Percentiles rank a stretch among this genome's conserved stretches.
Conservation (phyloP, 108 stramenopile genomes). For the Cyclostephanos invisitatus region DNA sequence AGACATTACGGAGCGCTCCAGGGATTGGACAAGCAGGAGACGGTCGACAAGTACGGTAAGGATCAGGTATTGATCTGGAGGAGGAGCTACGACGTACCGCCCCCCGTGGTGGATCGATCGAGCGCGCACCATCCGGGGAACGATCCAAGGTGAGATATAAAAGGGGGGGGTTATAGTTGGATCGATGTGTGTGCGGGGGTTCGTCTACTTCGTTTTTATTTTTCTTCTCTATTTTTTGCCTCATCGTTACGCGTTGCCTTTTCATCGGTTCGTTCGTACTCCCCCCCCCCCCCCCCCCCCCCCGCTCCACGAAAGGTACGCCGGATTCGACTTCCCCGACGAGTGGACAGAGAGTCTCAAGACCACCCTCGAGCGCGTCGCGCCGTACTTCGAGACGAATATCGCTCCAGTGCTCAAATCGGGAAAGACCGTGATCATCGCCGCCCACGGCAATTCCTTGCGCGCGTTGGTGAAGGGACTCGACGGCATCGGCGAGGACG, state of each 20-base stretch:
- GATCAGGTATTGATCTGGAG: constrained; percentile 97
- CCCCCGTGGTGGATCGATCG: constrained; percentile 78
- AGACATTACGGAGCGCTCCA: constrained; percentile 90
- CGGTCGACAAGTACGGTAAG: constrained; percentile 95
- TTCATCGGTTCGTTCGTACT: constrained; percentile 57
- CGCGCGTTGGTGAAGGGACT: constrained; percentile 98
- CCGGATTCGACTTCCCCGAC: constrained; percentile 68
- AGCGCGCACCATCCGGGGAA: constrained; percentile 86
- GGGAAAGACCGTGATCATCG: constrained; percentile 95
- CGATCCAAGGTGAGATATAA: constrained; percentile 89
- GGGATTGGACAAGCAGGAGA: constrained; percentile 98
- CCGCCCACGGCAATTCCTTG: constrained; percentile 98
- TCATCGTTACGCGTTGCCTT: too few relatives aligned
- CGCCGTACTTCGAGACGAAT: constrained; percentile 88
- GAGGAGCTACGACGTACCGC: constrained; percentile 95
- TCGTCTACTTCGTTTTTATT: constrained; percentile 81
- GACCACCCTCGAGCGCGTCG: constrained; percentile 92
- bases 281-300: constrained; percentile 9
- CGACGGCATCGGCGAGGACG: constrained; percentile 93
- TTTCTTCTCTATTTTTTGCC: too few relatives aligned
- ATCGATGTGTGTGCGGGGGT: too few relatives aligned
- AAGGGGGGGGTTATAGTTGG: too few relatives aligned
- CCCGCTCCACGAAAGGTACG: constrained; percentile 33
- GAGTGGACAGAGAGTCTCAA: constrained; percentile 89
- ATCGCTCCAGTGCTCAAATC: constrained; percentile 90